Conservation (phyloP, 305 asterid genomes). For the Solanum hybrid region DNA sequence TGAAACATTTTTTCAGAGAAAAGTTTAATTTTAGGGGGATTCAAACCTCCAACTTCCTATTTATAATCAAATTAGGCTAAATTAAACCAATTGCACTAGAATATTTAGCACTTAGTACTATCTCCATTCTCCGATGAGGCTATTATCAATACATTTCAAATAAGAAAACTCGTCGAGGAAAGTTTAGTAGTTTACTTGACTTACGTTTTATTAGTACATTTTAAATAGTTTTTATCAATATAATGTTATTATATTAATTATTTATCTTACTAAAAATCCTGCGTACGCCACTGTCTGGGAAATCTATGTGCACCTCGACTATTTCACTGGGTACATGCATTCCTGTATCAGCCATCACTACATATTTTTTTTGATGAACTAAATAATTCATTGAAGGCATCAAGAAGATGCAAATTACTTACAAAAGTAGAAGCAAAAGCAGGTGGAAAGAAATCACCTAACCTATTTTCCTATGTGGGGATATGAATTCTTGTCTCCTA, state of each 20-base stretch:
- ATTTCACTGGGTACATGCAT: background rate
- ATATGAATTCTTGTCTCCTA: background rate
- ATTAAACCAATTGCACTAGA: background rate
- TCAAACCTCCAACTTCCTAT: background rate
- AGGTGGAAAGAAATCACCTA: background rate
- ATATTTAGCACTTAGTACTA: too few relatives aligned
- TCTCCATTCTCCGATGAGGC: background rate
- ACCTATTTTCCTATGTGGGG: background rate
- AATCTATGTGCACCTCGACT: background rate
- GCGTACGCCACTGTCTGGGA: background rate
- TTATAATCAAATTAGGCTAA: background rate
- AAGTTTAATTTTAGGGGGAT: background rate
- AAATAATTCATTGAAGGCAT: background rate
- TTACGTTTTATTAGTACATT: background rate
- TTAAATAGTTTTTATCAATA: background rate
- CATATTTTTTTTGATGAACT: too few relatives aligned
- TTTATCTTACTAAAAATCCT: background rate
- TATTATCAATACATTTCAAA: background rate
- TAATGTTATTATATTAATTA: background rate
- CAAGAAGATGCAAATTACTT: background rate
- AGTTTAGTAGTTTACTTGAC: background rate
- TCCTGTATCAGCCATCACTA: background rate
- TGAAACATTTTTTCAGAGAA: background rate
- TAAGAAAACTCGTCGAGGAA: background rate
- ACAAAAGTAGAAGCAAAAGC: background rate